phyloP scores from a whole-genome alignment of 257 asterid species.

The Buddleja alternifolia region DNA sequence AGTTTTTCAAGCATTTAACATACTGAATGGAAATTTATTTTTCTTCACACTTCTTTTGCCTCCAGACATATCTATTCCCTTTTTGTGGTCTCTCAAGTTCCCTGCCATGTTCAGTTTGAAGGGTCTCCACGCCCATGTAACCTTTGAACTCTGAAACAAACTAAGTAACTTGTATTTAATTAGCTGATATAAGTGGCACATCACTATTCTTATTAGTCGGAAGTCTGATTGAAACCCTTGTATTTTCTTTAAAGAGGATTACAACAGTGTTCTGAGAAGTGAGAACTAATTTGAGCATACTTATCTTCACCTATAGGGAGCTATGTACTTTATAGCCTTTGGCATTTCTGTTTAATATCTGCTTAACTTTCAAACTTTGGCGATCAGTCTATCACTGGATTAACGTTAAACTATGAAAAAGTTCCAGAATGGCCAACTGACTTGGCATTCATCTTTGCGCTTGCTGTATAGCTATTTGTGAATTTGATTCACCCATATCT shows the following conservation, averaged over 20 bases:
- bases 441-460: neutral
- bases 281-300: neutral
- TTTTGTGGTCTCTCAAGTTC: neutral
- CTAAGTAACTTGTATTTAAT: neutral
- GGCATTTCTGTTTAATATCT: neutral
- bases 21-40: neutral
- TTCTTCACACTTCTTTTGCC: neutral
- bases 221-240: constrained; percentile 1
- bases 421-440: neutral
- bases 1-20: neutral
- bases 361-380: neutral
- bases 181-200: neutral
- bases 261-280: neutral
- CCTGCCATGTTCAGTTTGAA: constrained; percentile 17
- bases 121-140: neutral
- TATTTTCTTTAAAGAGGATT: neutral
- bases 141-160: constrained; percentile 6
- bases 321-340: neutral
- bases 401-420: constrained; percentile 7
- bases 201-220: neutral
- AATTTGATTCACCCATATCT: constrained; percentile 1
- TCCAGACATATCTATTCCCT: neutral
- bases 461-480: neutral
- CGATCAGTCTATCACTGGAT: neutral
- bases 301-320: neutral